These are phyloP conservation scores for Aspergillus cejpii DNA, from an alignment of 2,329 filamentous ascomycete genomes.

Conservation along the genomic window DNA sequence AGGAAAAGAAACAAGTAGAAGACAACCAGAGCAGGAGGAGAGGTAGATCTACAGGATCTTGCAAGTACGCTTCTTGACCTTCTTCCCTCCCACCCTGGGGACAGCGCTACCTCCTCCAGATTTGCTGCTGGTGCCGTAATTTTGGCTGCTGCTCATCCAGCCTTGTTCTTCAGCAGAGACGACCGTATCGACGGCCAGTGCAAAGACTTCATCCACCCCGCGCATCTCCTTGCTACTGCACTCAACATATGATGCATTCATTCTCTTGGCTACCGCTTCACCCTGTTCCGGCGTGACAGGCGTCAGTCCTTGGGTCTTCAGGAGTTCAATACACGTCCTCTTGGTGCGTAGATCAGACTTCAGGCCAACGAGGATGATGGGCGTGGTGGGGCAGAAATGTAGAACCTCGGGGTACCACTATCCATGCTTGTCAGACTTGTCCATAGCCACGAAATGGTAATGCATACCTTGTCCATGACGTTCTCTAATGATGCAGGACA, in stretches of 20 bases:
- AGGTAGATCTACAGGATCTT: slow-evolving; percentile 61
- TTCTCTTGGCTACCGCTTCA: slow-evolving; percentile 77
- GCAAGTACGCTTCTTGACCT: slow-evolving; percentile 81
- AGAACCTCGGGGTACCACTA: slow-evolving; percentile 99
- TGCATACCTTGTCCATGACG: slow-evolving; percentile 92
- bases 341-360: slow-evolving; percentile 96
- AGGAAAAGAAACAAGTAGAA: slow-evolving; percentile 6
- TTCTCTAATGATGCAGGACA: slow-evolving; percentile 98
- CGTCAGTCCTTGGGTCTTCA: slow-evolving; percentile 94
- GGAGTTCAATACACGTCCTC: slow-evolving; percentile 94
- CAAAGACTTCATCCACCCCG: slow-evolving; percentile 94
- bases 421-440: slow-evolving; percentile 3
- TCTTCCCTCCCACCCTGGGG: slow-evolving; percentile 41
- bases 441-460: slow-evolving; percentile 1
- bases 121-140: slow-evolving; percentile 16
- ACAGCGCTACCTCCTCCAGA: slow-evolving; percentile 34
- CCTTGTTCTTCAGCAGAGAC: slow-evolving; percentile 69
- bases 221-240: slow-evolving; percentile 97
- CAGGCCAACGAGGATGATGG: slow-evolving; percentile 88
- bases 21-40: slow-evolving; percentile 24
- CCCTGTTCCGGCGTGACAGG: slow-evolving; percentile 91
- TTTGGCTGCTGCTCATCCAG: slow-evolving; percentile 29
- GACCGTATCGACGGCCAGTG: slow-evolving; percentile 80
- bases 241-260: slow-evolving; percentile 94
- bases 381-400: slow-evolving; percentile 96